Percentiles rank a stretch among this genome's conserved stretches.
These are phyloP conservation scores for Ophiostoma ulmi DNA, from an alignment of 2,329 filamentous ascomycete species.

Conservation along the genomic window DNA sequence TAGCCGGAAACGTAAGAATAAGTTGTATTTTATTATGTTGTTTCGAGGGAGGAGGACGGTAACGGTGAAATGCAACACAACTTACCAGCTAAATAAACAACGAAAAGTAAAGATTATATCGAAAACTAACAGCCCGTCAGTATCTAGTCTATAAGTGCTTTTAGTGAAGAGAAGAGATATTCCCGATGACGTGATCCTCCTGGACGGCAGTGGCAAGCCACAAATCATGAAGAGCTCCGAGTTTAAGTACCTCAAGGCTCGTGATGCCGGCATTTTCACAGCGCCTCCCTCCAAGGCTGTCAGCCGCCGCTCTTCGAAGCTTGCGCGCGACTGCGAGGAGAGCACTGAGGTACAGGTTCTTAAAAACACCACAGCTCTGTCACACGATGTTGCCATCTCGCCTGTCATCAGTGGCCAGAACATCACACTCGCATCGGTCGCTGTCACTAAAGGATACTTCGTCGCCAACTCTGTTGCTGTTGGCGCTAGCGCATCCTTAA, in stretches of 20 bases:
- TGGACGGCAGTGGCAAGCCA: background rate
- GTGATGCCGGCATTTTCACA: background rate
- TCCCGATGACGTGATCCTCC: conserved; percentile 8
- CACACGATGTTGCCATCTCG: conserved; percentile 1
- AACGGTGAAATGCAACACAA: too few species aligned
- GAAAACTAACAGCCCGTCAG: too few species aligned
- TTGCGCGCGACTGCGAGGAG: background rate
- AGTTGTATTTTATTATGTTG: too few species aligned
- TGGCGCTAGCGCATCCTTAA: background rate
- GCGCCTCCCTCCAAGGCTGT: background rate
- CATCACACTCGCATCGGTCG: background rate
- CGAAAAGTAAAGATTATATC: too few species aligned
- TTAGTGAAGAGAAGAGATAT: too few species aligned
- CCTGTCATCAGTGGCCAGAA: background rate
- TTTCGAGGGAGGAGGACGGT: too few species aligned
- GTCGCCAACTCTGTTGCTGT: background rate
- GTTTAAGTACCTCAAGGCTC: background rate
- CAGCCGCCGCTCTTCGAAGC: background rate
- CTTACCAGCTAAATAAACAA: too few species aligned
- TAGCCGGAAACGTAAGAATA: too few species aligned
- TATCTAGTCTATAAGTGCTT: too few species aligned
- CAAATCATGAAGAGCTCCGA: conserved; percentile 8
- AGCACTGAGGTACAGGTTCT: conserved; percentile 12
- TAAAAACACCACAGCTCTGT: background rate
- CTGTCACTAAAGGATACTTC: background rate